Evolutionary conservation across 129 eudicot genomes (phyloP).

Genomic region (Artemisia annua): DNA sequence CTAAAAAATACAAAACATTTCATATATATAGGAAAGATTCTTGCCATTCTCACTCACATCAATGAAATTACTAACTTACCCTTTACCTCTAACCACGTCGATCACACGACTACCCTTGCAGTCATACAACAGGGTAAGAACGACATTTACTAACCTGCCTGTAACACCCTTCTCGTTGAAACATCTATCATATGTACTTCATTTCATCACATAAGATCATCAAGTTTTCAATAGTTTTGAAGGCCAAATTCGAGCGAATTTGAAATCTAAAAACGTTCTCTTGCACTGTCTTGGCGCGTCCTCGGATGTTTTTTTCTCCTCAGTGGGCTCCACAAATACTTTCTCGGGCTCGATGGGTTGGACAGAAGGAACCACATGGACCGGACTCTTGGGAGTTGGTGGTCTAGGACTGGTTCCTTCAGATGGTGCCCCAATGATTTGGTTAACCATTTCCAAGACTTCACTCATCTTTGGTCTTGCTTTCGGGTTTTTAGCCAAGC

Average conservation of each 20-base stretch:
- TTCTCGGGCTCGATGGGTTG: constrained; percentile 30
- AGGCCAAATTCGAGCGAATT: constrained; percentile 34
- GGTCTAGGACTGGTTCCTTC: constrained; percentile 40
- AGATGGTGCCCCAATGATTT: constrained; percentile 45
- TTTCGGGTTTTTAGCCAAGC: constrained; percentile 61
- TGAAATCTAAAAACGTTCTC: constrained; percentile 42
- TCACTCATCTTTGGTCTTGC: constrained; percentile 85
- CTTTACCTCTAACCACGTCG: constrained; percentile 16
- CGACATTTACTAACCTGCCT: constrained; percentile 17
- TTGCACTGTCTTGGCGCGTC: constrained; percentile 37
- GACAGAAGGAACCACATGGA: constrained; percentile 27
- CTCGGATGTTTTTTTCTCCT: constrained; percentile 30
- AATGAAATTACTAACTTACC: constrained; percentile 9
- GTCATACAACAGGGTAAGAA: constrained; percentile 20
- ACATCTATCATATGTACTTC: constrained; percentile 20
- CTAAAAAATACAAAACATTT: constrained; percentile 17
- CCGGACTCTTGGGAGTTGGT: constrained; percentile 30
- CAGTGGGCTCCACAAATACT: constrained; percentile 34
- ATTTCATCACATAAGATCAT: constrained; percentile 19
- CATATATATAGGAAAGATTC: constrained; percentile 18
- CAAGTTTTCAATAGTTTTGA: constrained; percentile 53
- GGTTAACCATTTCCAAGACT: constrained; percentile 70
- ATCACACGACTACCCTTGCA: constrained; percentile 15
- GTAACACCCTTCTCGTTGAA: neutral
- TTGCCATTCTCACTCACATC: constrained; percentile 22